These are phyloP conservation scores for Saposhnikovia divaricata DNA, from an alignment of 129 eudicot species.

Conservation along the genomic window DNA sequence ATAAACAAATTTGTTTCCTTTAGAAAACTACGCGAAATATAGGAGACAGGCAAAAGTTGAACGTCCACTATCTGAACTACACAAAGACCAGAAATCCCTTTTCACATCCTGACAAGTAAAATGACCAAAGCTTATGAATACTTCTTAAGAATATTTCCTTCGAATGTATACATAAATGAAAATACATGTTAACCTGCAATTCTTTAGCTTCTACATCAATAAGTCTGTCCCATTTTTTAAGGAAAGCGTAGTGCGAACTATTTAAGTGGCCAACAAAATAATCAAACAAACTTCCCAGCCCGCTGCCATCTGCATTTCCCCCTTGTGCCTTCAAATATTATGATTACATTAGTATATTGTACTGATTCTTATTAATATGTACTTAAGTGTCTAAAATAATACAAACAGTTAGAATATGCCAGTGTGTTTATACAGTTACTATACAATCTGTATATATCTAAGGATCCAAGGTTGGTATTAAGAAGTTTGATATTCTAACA, in stretches of 20 bases:
- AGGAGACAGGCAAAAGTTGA: constrained; percentile 48
- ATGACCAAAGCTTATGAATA: not conserved
- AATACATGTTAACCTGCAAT: constrained; percentile 46
- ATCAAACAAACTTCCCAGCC: constrained; percentile 60
- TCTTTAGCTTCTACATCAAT: constrained; percentile 92
- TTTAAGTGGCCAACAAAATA: constrained; percentile 75
- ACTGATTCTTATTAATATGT: not conserved
- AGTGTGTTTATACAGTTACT: not conserved
- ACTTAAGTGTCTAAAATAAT: not conserved
- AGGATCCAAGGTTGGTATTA: not conserved
- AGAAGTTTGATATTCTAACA: not conserved
- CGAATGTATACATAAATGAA: not conserved
- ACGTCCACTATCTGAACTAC: constrained; percentile 26
- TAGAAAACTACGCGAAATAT: constrained; percentile 35
- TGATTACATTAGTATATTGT: constrained; percentile 3
- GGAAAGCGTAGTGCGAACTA: constrained; percentile 45
- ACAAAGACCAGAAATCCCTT: constrained; percentile 50
- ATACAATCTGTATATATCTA: not conserved
- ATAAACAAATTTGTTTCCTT: constrained; percentile 52
- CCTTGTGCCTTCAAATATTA: constrained; percentile 54
- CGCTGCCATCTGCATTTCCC: constrained; percentile 75
- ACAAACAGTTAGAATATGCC: not conserved
- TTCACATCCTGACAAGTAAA: constrained; percentile 35
- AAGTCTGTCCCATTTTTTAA: constrained; percentile 75
- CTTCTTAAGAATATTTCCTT: not conserved